Conservation (phyloP, 176 grass and related monocot genomes). For the Eleusine indica region DNA sequence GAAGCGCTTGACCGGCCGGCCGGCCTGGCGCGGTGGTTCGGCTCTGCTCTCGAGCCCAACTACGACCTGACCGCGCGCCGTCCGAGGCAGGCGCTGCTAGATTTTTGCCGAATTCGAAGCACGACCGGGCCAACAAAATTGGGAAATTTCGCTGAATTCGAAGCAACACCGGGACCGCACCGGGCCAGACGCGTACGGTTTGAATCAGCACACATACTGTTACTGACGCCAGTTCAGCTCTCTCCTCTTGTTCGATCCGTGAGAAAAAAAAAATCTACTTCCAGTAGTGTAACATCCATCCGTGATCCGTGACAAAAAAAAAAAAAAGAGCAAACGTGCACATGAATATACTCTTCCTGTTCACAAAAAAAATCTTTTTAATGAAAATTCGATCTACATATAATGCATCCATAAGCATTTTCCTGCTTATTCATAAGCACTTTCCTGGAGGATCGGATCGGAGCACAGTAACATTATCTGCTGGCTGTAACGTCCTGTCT, state of each 20-base stretch:
- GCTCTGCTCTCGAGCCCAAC: constrained; percentile 45
- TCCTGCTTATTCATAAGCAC: too few relatives aligned
- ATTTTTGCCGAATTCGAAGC: constrained; percentile 26
- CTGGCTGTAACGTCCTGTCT: neutral
- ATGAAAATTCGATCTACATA: too few relatives aligned
- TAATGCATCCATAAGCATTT: too few relatives aligned
- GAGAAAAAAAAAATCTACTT: too few relatives aligned
- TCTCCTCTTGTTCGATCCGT: too few relatives aligned
- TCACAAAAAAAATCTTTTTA: too few relatives aligned
- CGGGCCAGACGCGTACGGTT: neutral
- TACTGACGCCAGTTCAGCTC: too few relatives aligned
- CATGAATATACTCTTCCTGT: neutral
- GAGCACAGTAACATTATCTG: neutral
- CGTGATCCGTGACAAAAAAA: too few relatives aligned
- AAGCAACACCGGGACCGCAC: constrained; percentile 15
- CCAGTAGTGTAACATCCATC: too few relatives aligned
- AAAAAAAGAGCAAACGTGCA: too few relatives aligned
- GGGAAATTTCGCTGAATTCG: neutral
- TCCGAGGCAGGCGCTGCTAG: neutral
- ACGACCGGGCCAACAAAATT: neutral
- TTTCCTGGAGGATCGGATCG: too few relatives aligned
- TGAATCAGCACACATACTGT: too few relatives aligned
- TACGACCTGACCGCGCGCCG: constrained; percentile 29
- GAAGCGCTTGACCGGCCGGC: constrained; percentile 24
- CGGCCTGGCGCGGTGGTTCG: neutral